Evolutionary conservation across 2,329 filamentous ascomycete genomes (phyloP).

Genomic region (Neurospora sp.): DNA sequence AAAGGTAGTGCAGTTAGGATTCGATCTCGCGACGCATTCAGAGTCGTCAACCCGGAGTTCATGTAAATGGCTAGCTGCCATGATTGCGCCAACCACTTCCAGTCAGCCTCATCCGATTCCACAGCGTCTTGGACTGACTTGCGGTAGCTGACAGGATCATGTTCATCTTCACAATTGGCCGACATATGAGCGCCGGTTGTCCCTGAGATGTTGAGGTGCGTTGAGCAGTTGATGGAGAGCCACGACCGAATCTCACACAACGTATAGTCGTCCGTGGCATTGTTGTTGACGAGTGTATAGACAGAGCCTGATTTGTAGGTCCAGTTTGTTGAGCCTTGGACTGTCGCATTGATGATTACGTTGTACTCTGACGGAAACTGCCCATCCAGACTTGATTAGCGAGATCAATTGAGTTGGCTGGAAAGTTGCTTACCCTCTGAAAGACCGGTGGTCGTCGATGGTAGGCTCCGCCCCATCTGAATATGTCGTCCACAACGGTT

Average conservation of each 20-base stretch:
- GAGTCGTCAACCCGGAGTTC: slow-evolving; percentile 42
- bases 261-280: slow-evolving; percentile 40
- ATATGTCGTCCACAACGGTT: slow-evolving; percentile 59
- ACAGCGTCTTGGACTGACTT: slow-evolving; percentile 27
- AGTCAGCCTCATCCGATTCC: slow-evolving; percentile 33
- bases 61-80: slow-evolving; percentile 48
- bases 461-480: slow-evolving; percentile 51
- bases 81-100: slow-evolving; percentile 42
- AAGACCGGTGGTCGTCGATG: slow-evolving; percentile 43
- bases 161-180: slow-evolving; percentile 48
- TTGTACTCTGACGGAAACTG: slow-evolving; percentile 54
- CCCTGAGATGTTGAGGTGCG: slow-evolving; percentile 46
- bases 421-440: slow-evolving; percentile 31
- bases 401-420: neutral
- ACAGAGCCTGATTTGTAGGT: slow-evolving; percentile 34
- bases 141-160: slow-evolving; percentile 45
- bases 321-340: slow-evolving; percentile 11
- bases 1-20: slow-evolving; percentile 47
- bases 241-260: slow-evolving; percentile 59
- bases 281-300: slow-evolving; percentile 52
- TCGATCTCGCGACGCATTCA: slow-evolving; percentile 48
- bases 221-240: slow-evolving; percentile 56
- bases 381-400: neutral
- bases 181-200: slow-evolving; percentile 47
- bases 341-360: slow-evolving; percentile 49